These are phyloP conservation scores for Kalmusia sp. DNA, from an alignment of 2,329 filamentous ascomycete species.

Conservation along the genomic window DNA sequence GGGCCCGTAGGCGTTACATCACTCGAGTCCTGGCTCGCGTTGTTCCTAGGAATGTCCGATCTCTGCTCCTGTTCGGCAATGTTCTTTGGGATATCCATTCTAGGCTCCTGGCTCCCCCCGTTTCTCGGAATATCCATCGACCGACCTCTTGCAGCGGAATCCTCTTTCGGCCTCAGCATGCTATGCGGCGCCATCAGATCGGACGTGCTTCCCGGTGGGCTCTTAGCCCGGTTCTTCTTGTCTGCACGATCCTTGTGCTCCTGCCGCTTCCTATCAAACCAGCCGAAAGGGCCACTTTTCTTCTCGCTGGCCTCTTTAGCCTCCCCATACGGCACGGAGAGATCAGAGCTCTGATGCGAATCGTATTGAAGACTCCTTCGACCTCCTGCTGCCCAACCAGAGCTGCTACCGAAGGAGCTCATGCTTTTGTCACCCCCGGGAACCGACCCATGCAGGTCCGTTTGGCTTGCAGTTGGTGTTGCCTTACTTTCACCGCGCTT, in stretches of 20 bases:
- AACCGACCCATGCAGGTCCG: constrained; percentile 44
- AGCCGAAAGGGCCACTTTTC: constrained; percentile 65
- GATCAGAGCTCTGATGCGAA: constrained; percentile 34
- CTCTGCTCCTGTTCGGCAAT: constrained; percentile 23
- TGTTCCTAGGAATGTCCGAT: constrained; percentile 34
- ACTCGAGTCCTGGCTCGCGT: constrained; percentile 24
- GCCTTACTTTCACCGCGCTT: constrained; percentile 43
- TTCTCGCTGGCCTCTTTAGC: constrained; percentile 56
- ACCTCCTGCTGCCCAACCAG: constrained; percentile 32
- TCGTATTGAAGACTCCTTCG: constrained; percentile 44
- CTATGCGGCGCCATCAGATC: constrained; percentile 28
- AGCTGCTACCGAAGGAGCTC: constrained; percentile 47
- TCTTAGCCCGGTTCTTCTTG: constrained; percentile 61
- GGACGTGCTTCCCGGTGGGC: constrained; percentile 50
- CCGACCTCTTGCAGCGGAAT: constrained; percentile 25
- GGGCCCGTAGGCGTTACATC: constrained; percentile 28
- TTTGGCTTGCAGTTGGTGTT: constrained; percentile 45
- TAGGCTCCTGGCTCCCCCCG: constrained; percentile 20
- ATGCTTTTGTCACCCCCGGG: constrained; percentile 48
- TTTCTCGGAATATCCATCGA: constrained; percentile 35
- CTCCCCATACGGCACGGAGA: constrained; percentile 42
- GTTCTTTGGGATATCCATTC: constrained; percentile 35
- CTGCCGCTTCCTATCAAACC: constrained; percentile 70
- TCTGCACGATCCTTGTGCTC: constrained; percentile 63
- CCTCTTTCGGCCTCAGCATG: constrained; percentile 27